Percentiles rank a stretch among this genome's conserved stretches.
These are phyloP conservation scores for Cornus kousa DNA, from an alignment of 148 eudicot genomes.

Conservation along the genomic window DNA sequence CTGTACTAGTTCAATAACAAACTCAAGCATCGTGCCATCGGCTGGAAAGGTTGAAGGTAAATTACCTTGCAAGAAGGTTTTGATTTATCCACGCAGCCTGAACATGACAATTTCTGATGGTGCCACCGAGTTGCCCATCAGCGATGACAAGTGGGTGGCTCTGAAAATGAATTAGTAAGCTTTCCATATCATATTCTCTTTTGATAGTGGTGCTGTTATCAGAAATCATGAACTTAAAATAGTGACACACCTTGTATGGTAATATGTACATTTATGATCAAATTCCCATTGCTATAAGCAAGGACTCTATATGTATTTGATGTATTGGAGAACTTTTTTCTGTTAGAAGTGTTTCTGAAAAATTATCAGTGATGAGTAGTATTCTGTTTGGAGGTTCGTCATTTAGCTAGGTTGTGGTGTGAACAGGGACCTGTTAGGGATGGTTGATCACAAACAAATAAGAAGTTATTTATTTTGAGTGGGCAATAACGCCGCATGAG, in stretches of 20 bases:
- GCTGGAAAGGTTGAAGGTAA: not conserved
- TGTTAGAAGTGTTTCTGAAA: not conserved
- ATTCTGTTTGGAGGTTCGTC: too few relatives aligned
- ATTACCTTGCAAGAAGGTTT: conserved; percentile 16
- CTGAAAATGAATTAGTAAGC: conserved; percentile 16
- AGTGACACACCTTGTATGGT: not conserved
- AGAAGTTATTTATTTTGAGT: too few relatives aligned
- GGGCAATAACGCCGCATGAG: too few relatives aligned
- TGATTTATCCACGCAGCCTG: conserved; percentile 18
- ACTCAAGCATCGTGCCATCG: not conserved
- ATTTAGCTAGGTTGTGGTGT: too few relatives aligned
- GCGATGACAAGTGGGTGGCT: conserved; percentile 44
- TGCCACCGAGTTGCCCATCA: conserved; percentile 20
- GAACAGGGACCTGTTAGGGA: too few relatives aligned
- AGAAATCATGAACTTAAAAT: not conserved
- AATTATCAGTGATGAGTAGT: not conserved
- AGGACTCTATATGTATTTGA: too few relatives aligned
- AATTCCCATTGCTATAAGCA: too few relatives aligned
- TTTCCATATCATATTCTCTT: not conserved
- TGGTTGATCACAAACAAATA: too few relatives aligned
- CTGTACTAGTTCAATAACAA: not conserved
- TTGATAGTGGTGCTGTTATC: not conserved
- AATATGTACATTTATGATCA: too few relatives aligned
- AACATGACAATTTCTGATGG: conserved; percentile 33
- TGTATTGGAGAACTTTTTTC: not conserved